phyloP scores from a whole-genome alignment of 352 stramenopile species.

The Discostella stelligera region DNA sequence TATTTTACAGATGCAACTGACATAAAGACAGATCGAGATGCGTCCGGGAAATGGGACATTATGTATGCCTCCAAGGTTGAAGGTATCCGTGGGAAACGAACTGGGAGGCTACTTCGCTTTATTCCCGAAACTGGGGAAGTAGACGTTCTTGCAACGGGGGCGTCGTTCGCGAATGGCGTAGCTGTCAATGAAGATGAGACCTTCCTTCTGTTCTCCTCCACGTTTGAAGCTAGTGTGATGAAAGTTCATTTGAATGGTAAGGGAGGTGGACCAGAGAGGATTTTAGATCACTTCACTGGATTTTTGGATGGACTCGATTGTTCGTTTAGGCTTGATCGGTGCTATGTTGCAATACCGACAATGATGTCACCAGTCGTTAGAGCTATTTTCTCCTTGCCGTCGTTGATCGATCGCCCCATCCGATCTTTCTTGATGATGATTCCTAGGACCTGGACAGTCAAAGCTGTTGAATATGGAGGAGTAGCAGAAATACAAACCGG shows the following conservation, averaged over 20 bases:
- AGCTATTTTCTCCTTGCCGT: constrained; percentile 38
- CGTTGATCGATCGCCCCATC: constrained; percentile 31
- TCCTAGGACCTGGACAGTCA: constrained; percentile 37
- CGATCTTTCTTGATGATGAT: constrained; percentile 58
- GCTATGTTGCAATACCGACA: constrained; percentile 51
- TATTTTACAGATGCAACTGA: constrained; percentile 74
- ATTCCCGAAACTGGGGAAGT: constrained; percentile 61
- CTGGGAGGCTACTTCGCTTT: constrained; percentile 62
- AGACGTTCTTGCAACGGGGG: constrained; percentile 45
- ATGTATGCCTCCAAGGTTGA: constrained; percentile 68
- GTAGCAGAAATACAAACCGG: constrained; percentile 52
- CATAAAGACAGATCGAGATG: constrained; percentile 38
- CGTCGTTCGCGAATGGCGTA: constrained; percentile 70
- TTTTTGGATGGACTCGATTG: constrained; percentile 66
- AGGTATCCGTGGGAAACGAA: constrained; percentile 41
- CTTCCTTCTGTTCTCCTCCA: constrained; percentile 59
- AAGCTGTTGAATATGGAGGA: constrained; percentile 38
- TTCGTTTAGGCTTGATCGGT: constrained; percentile 33
- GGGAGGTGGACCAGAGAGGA: constrained; percentile 41
- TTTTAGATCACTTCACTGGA: constrained; percentile 50
- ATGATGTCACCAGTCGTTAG: constrained; percentile 24
- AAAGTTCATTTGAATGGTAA: constrained; percentile 58
- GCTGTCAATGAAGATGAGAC: constrained; percentile 59
- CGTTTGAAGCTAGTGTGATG: constrained; percentile 48
- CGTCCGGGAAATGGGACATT: constrained; percentile 46